These are phyloP conservation scores for Fragosphaeria purpurea DNA, from an alignment of 2,329 filamentous ascomycete species.

Conservation along the genomic window DNA sequence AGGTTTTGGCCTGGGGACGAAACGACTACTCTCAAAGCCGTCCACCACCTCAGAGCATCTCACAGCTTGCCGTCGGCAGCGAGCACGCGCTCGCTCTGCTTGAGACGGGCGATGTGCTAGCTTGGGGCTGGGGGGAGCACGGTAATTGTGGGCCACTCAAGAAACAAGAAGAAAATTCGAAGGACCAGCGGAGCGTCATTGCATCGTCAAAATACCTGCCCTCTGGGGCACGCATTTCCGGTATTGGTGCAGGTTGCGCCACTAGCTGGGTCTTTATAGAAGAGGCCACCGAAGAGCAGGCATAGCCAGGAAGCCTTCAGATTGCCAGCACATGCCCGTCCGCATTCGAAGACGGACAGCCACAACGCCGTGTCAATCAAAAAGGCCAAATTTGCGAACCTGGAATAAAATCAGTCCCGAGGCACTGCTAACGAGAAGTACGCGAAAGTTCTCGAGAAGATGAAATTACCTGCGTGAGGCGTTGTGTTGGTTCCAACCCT, in stretches of 20 bases:
- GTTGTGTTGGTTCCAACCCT: conserved; percentile 61
- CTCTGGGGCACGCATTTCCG: conserved; percentile 40
- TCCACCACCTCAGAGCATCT: conserved; percentile 50
- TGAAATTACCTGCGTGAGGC: conserved; percentile 51
- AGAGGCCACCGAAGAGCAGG: neutral
- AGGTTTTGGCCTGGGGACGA: conserved; percentile 66
- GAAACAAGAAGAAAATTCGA: conserved; percentile 50
- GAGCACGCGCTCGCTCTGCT: conserved; percentile 78
- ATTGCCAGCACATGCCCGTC: too few species aligned
- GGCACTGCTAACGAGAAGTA: too few species aligned
- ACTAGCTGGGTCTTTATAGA: conserved; percentile 61
- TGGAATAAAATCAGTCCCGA: conserved; percentile 20
- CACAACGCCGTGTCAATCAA: conserved; percentile 9
- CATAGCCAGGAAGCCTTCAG: neutral
- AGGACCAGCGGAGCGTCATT: conserved; percentile 59
- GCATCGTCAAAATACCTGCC: conserved; percentile 46
- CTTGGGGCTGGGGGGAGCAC: conserved; percentile 97
- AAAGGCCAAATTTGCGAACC: conserved; percentile 25
- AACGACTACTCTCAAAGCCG: conserved; percentile 77
- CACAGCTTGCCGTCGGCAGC: conserved; percentile 68
- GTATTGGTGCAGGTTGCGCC: conserved; percentile 76
- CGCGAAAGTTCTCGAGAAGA: too few species aligned
- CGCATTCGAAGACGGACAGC: neutral
- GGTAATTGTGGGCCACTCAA: conserved; percentile 71
- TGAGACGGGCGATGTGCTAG: conserved; percentile 53